Base-by-base conservation (phyloP, 2,329 filamentous ascomycete species). In the Metarhizium album region DNA sequence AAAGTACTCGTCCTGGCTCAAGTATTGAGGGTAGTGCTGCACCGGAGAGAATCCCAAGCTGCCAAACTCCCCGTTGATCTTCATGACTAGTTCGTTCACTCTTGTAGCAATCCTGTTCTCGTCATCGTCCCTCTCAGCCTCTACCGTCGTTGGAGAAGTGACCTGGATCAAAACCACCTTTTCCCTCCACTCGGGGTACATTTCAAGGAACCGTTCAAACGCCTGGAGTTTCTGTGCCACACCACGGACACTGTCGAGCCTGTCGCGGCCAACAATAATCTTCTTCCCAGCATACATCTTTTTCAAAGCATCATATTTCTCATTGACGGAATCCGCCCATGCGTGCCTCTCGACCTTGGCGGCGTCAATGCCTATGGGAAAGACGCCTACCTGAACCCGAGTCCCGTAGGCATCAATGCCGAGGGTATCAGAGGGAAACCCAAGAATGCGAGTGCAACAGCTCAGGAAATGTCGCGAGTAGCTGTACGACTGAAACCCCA, bases 221-320 rank as follows among this genome's bases (percentile, higher is more conserved):
- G 90, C 91, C 71, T 94, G 87, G 31, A 97, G 75, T 69, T 97
- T 97, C 68, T 96, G 91, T n/a, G 88, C 84, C 14, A 97, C 90
- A 62, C 93, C 91, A 55, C 90, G 81, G 43, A 95, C 89, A 60
- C 87, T 91, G 67, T 97, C 91, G 48, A 97, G 73, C n/a, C 91
- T 84, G 67, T 97, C 91, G 59, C 91, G 83, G 11, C 91, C 91
- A 50, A 97, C 90, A 59, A 97, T 95, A 59, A 97, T 85, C 70
- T 94, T 95, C 72, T 91, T 94, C 54, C 84, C 90, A n/a, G 76
- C 76, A 64, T 95, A 95, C 58, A 93, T 71, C 56, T 84, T 79
- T 61, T 82, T 83, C 48, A 96, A 80, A 0, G 80, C 82, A 49
- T 77, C 69, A 63, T 90, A 88, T 62, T 87, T 82, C 50, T 87